phyloP scores from a whole-genome alignment of 1,284 basidiomycete species.

The Trametes polyzona region DNA sequence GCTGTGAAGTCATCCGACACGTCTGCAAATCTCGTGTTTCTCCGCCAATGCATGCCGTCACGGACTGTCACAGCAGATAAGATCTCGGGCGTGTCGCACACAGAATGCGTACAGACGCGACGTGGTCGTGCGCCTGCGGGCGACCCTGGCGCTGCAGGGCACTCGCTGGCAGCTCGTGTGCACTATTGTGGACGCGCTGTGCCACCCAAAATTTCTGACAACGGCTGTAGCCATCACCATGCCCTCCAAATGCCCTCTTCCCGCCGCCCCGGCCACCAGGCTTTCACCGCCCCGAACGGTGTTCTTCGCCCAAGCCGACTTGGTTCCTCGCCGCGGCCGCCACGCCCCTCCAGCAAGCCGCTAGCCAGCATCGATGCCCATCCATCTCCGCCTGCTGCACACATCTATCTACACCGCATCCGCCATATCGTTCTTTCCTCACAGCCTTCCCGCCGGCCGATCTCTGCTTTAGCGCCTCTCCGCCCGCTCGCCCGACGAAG shows the following conservation, averaged over 20 bases:
- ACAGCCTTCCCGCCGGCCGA: slow-evolving; percentile 1
- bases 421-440: background rate
- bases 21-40: slow-evolving; percentile 9
- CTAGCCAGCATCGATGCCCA: too few relatives aligned
- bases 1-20: slow-evolving; percentile 19
- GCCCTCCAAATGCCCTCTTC: too few relatives aligned
- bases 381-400: too few relatives aligned
- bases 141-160: background rate
- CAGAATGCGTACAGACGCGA: background rate
- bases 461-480: background rate
- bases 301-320: slow-evolving; percentile 1
- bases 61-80: background rate
- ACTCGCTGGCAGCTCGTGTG: background rate
- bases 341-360: background rate
- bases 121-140: background rate
- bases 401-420: background rate
- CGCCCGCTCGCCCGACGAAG: slow-evolving; percentile 7
- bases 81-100: background rate
- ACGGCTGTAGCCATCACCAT: slow-evolving; percentile 4
- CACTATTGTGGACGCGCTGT: background rate
- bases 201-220: slow-evolving; percentile 12
- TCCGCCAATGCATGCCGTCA: background rate
- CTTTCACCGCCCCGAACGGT: slow-evolving; percentile 1
- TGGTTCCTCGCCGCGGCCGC: background rate
- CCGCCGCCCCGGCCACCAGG: background rate